Base-by-base conservation (phyloP, 164 flowering plant genomes). In the Magnolia sinica region DNA sequence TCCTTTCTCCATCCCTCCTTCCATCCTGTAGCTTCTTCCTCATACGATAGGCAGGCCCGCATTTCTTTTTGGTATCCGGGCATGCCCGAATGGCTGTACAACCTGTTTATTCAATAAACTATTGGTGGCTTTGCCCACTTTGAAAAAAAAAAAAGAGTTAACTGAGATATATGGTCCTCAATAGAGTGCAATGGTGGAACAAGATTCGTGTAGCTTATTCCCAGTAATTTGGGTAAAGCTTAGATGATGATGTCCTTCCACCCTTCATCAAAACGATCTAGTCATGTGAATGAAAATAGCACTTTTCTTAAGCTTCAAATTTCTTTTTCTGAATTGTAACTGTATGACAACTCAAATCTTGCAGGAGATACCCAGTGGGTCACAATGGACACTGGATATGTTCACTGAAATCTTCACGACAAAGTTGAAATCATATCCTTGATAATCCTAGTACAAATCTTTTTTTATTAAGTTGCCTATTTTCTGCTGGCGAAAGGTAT, bases 401-500 rank as follows among this genome's bases (percentile, higher is more conserved):
- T 96, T 96, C 80, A 90, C 89, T 16, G 81, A 89, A 66, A 73
- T 72, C 7, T 96, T 92, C 79, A 64, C 78, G 29, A 78, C 73
- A 64, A 87, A 81, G 69, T 84, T 96, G 74, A 90, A 84, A 73
- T 91, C 91, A 94, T 96, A 96, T 96, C 99, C 99, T 96, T 87
- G 80, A 3, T 59, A 24, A 55, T 70, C 67, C 73, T 63, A 71
- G 7, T 6, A 29, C 71, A 20, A 65, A 29, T 68, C 14, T 68
- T 45, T 31, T 27, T 45, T 9, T 27, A 27, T 27, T 27, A 11
- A 55, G 61, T 55, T 55, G 61, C 16, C 45, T 37, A 9, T 55
- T 55, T 55, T 16, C 18, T 55, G 8, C 72, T 73, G 51, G n/a
- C 37, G 73, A 11, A 79, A 74, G 18, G 7, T 24, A 64, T 61